Base-by-base conservation (phyloP, 2,329 filamentous ascomycete genomes). In the Diplodia scrobiculata region DNA sequence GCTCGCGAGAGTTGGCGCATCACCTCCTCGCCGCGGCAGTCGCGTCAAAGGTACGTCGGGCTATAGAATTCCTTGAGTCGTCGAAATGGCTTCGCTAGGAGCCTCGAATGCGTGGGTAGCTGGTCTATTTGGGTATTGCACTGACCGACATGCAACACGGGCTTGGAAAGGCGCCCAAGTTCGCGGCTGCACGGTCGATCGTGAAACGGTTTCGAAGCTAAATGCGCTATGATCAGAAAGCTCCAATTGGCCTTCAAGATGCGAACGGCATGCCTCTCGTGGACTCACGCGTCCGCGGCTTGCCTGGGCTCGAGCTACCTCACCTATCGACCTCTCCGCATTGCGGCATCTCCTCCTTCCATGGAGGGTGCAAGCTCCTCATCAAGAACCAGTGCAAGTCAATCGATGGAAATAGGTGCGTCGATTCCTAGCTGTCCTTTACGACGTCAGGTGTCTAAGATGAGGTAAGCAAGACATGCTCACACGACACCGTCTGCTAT, bases 101-200 rank as follows among this genome's bases (percentile, higher is more conserved):
- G 6, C 17, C 19, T n/a, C 17, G 3, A 19, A 3, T 45, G 17
- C 3, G 41, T 10, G 10, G 6, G 10, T 19, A 0, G 7, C 7
- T n/a, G 41, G 17, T 2, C 3, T 10, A 0, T 2, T 10, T 2
- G n/a, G 2, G 5, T 19, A 45, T 0, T 19, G n/a, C 10, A 1
- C 10, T 36, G 34, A 36, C 9, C 7, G 34, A 45, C n/a, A n/a
- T 45, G 38, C 17, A 7, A 5, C 38, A 7, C 6, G 4, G 38
- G 38, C 38, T 41, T 41, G 14, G 38, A 17, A 41, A 17, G 17
- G 17, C 38, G 17, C 6, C n/a, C 2, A 10, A 2, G 17, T 9
- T 19, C 41, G n/a, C 7, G 41, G 19, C 41, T 19, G 17, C 41
- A 45, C 34, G 29, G 10, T 11, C 10, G 10, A 19, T n/a, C 6